phyloP scores from a whole-genome alignment of 1,284 basidiomycete genomes.

The Chalciporus sp. region DNA sequence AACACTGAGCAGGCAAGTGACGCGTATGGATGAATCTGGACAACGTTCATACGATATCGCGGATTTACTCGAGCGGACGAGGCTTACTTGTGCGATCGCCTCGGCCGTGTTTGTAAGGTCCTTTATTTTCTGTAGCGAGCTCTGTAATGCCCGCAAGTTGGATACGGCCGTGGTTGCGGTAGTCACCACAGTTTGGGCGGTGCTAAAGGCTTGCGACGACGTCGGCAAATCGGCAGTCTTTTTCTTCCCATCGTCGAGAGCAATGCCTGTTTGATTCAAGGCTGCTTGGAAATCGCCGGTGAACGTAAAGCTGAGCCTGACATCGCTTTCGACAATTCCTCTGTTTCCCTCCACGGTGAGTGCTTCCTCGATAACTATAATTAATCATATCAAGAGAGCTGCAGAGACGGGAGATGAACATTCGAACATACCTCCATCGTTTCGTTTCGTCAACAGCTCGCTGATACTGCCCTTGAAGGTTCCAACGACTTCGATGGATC shows the following conservation, averaged over 20 bases:
- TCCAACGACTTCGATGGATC: conserved; percentile 11
- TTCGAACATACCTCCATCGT: conserved; percentile 19
- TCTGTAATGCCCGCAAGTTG: conserved; percentile 9
- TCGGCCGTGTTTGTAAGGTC: conserved; percentile 13
- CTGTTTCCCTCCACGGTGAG: conserved; percentile 5
- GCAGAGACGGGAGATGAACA: neutral
- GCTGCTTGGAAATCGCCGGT: neutral
- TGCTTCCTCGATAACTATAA: conserved; percentile 19
- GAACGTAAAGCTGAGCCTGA: neutral
- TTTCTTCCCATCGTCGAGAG: conserved; percentile 8
- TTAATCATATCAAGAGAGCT: conserved; percentile 1
- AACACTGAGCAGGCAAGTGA: neutral
- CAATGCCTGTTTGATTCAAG: conserved; percentile 19
- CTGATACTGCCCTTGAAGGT: conserved; percentile 13
- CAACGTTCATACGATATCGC: too few species aligned
- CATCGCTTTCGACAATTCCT: too few species aligned
- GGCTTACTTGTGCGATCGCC: conserved; percentile 18
- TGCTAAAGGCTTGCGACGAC: neutral
- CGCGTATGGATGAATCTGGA: too few species aligned
- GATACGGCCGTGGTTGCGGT: neutral
- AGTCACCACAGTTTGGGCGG: neutral
- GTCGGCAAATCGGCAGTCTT: neutral
- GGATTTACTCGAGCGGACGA: too few species aligned
- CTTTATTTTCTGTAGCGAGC: conserved; percentile 11
- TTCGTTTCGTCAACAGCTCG: conserved; percentile 10